Percentiles rank a stretch among this genome's conserved stretches.
These are phyloP conservation scores for Trichosporon asahii DNA, from an alignment of 1,284 basidiomycete genomes.

Conservation along the genomic window DNA sequence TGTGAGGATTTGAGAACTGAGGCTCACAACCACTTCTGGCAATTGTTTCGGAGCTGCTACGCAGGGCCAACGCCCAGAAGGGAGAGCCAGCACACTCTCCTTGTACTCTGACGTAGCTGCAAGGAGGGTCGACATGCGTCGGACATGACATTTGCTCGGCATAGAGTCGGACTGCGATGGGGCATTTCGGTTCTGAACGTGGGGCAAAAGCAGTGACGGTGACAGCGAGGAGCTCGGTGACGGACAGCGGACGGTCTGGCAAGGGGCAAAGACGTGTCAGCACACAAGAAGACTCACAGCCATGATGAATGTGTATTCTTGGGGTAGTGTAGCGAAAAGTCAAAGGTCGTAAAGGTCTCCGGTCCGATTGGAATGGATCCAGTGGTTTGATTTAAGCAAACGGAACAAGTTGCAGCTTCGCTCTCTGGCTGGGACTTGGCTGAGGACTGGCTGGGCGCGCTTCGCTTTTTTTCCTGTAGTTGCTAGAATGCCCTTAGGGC, in stretches of 20 bases:
- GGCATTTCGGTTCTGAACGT: background rate
- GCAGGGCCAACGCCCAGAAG: background rate
- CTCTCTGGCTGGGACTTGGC: background rate
- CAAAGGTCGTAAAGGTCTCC: background rate
- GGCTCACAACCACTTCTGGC: background rate
- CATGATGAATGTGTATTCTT: slow-evolving; percentile 15
- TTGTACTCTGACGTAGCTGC: background rate
- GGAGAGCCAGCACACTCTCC: background rate
- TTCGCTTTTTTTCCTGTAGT: slow-evolving; percentile 10
- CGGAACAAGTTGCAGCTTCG: background rate
- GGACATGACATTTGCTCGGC: background rate
- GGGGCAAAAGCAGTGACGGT: background rate
- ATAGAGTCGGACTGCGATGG: background rate
- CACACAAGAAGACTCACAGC: slow-evolving; percentile 13
- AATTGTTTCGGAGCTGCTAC: background rate
- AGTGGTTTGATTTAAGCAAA: slow-evolving; percentile 8
- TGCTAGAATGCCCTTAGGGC: slow-evolving; percentile 9
- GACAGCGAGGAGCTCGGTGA: background rate
- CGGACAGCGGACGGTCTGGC: background rate
- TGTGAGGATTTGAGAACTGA: too few relatives aligned
- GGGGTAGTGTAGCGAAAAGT: slow-evolving; percentile 1
- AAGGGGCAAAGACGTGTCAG: background rate
- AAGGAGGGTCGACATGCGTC: background rate
- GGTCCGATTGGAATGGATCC: slow-evolving; percentile 4
- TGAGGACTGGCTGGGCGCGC: slow-evolving; percentile 3